Conservation (phyloP, 805 yeast genomes). For the Cyberlindnera amylophila region DNA sequence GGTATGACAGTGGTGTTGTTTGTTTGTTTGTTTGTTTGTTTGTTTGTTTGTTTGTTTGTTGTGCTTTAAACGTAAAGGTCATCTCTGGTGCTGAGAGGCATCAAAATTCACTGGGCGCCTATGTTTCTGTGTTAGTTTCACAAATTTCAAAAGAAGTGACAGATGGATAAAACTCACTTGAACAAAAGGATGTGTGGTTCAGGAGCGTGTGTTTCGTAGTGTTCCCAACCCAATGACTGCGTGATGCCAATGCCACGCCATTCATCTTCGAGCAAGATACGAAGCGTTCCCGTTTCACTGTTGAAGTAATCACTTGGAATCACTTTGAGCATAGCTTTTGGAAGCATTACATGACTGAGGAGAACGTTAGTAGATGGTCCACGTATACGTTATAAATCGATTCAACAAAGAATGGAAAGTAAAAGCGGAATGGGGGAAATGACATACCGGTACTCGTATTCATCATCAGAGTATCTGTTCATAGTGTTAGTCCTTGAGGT, state of each 20-base stretch:
- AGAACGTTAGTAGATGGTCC: neutral
- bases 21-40: no score
- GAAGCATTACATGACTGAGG: slow-evolving; percentile 86
- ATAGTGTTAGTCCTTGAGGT: slow-evolving; percentile 9
- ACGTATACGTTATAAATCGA: no score
- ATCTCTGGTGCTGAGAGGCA: slow-evolving; percentile 27
- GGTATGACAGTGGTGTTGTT: no score
- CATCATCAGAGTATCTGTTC: slow-evolving; percentile 79
- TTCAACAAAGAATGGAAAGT: no score
- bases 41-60: neutral
- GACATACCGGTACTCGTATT: slow-evolving; percentile 68
- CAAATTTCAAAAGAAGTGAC: neutral
- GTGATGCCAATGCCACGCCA: slow-evolving; percentile 99
- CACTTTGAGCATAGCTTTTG: slow-evolving; percentile 90
- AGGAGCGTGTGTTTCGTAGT: slow-evolving; percentile 95
- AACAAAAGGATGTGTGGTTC: slow-evolving; percentile 95
- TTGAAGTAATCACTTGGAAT: slow-evolving; percentile 94
- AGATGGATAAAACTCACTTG: slow-evolving; percentile 35
- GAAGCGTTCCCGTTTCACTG: slow-evolving; percentile 88
- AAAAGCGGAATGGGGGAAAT: neutral
- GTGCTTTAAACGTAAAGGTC: neutral
- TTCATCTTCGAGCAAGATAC: slow-evolving; percentile 89
- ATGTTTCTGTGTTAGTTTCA: neutral
- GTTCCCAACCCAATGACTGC: slow-evolving; percentile 96
- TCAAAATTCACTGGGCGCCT: slow-evolving; percentile 59